Evolutionary conservation across 1,139 yeast species (phyloP).

Genomic region (Torulaspora pretoriensis): DNA sequence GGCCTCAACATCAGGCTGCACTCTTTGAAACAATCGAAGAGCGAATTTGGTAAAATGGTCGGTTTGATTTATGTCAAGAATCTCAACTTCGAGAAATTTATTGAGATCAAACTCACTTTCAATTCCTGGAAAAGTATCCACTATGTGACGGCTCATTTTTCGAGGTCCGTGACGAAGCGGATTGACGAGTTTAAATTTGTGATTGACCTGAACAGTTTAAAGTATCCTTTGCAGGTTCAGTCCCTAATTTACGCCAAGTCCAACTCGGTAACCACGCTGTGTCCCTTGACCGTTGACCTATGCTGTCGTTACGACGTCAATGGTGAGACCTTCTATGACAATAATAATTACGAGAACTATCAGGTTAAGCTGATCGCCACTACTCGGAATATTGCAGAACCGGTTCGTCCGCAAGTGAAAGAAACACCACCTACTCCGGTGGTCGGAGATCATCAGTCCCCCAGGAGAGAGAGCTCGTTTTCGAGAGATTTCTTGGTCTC

Average conservation of each 20-base stretch:
- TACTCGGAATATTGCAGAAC: background rate
- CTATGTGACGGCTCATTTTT: constrained; percentile 29
- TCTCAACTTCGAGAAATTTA: constrained; percentile 32
- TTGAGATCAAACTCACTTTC: constrained; percentile 34
- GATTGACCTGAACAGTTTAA: constrained; percentile 29
- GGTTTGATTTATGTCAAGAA: constrained; percentile 32
- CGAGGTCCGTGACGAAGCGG: constrained; percentile 25
- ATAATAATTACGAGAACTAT: constrained; percentile 33
- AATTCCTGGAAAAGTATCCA: constrained; percentile 34
- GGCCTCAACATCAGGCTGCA: constrained; percentile 31
- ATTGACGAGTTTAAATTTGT: constrained; percentile 32
- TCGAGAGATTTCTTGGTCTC: constrained; percentile 22
- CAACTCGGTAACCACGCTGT: constrained; percentile 14
- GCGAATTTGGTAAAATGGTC: constrained; percentile 19
- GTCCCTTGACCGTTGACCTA: constrained; percentile 26
- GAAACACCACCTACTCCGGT: constrained; percentile 4
- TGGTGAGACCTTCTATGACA: constrained; percentile 34
- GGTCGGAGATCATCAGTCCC: background rate
- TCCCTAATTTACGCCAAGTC: constrained; percentile 21
- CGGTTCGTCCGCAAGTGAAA: background rate
- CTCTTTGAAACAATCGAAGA: constrained; percentile 16
- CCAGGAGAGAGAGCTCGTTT: constrained; percentile 5
- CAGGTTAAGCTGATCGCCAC: constrained; percentile 19
- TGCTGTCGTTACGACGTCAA: constrained; percentile 35
- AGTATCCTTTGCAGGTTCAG: constrained; percentile 33